Percentiles rank a stretch among this genome's conserved stretches.
Conservation (phyloP, 2,329 filamentous ascomycete genomes). For the Xylariaceae sp. region DNA sequence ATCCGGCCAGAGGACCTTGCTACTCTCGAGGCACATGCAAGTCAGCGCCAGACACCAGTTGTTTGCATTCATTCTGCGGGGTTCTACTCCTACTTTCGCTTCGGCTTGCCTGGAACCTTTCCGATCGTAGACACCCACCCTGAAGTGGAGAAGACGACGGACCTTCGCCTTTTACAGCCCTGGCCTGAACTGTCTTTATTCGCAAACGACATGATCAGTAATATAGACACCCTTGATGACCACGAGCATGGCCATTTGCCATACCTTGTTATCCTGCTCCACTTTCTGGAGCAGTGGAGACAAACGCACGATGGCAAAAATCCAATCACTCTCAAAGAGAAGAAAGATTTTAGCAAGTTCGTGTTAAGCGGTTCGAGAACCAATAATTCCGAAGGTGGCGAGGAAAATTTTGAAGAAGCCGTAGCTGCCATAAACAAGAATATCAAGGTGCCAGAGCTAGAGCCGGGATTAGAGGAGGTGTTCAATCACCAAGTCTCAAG, state of each 20-base stretch:
- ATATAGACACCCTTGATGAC: conserved; percentile 65
- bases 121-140: conserved; percentile 96
- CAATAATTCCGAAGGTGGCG: conserved; percentile 75
- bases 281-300: conserved; percentile 82
- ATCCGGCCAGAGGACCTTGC: conserved; percentile 42
- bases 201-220: conserved; percentile 59
- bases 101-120: conserved; percentile 72
- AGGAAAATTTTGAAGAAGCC: conserved; percentile 97
- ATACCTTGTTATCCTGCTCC: conserved; percentile 75
- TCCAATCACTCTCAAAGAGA: conserved; percentile 77
- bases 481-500: conserved; percentile 60
- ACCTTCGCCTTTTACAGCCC: conserved; percentile 76
- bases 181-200: conserved; percentile 79
- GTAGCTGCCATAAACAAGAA: conserved; percentile 82
- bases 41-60: conserved; percentile 62
- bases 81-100: conserved; percentile 86
- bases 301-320: conserved; percentile 60
- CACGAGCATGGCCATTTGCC: conserved; percentile 91
- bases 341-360: conserved; percentile 71
- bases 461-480: conserved; percentile 68
- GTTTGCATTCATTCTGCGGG: conserved; percentile 85
- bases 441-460: conserved; percentile 64
- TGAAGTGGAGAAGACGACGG: conserved; percentile 76
- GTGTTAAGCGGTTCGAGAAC: conserved; percentile 65
- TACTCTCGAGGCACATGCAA: conserved; percentile 45